A percentile compares a stretch with the other conserved stretches of the same genome.
These are phyloP conservation scores for Aphanomyces euteiches DNA, from an alignment of 352 stramenopile genomes.

Conservation along the genomic window DNA sequence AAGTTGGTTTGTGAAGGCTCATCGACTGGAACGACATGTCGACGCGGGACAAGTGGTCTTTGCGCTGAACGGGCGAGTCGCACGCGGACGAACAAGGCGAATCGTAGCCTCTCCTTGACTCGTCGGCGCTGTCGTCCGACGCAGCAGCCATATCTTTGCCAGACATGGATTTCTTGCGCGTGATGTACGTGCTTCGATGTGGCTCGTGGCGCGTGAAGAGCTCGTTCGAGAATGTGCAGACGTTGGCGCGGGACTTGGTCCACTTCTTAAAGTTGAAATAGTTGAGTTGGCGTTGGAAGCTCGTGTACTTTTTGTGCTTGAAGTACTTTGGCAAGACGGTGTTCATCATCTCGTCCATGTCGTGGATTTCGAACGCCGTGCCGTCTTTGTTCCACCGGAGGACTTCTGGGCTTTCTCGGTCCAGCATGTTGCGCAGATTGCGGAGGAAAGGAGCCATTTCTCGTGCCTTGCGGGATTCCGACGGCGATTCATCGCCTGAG, in stretches of 20 bases:
- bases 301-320: conserved; percentile 93
- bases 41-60: conserved; percentile 6
- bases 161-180: conserved; percentile 49
- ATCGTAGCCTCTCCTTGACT: not conserved
- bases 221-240: conserved; percentile 75
- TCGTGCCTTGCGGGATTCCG: conserved; percentile 33
- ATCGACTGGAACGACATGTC: conserved; percentile 23
- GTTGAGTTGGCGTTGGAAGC: conserved; percentile 91
- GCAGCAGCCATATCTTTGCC: not conserved
- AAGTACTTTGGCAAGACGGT: conserved; percentile 92
- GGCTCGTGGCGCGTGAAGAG: conserved; percentile 62
- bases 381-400: conserved; percentile 57
- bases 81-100: conserved; percentile 14
- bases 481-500: conserved; percentile 29
- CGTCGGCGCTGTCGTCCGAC: conserved; percentile 3
- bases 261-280: conserved; percentile 93
- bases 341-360: conserved; percentile 65
- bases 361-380: conserved; percentile 60
- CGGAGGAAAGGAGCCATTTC: conserved; percentile 61
- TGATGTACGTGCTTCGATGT: conserved; percentile 59
- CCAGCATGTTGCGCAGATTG: conserved; percentile 55
- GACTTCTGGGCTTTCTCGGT: conserved; percentile 49
- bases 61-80: conserved; percentile 16
- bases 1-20: conserved; percentile 22
- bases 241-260: conserved; percentile 75